Conservation (phyloP, 192 early-diverging fungal genomes). For the Coemansia sp. region DNA sequence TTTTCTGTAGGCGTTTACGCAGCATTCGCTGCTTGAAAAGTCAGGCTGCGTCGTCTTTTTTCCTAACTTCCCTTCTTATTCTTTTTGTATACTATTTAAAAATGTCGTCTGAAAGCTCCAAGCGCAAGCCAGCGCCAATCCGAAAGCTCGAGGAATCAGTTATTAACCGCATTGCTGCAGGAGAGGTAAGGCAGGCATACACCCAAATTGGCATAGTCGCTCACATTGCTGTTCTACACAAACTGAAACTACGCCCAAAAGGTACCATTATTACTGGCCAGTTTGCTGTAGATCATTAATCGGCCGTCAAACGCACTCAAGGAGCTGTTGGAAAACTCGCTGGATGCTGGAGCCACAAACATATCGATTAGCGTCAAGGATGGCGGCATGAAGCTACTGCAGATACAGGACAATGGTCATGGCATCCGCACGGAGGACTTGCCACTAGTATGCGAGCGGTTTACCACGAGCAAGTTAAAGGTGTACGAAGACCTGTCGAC, state of each 20-base stretch:
- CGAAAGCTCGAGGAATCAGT: slow-evolving; percentile 81
- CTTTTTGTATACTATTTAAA: not conserved
- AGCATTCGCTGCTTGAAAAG: not conserved
- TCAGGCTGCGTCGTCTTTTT: not conserved
- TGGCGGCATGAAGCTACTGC: slow-evolving; percentile 90
- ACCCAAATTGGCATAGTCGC: not conserved
- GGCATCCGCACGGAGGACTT: slow-evolving; percentile 93
- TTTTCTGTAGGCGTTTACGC: not conserved
- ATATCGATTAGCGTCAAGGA: slow-evolving; percentile 86
- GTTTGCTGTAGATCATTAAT: slow-evolving; percentile 81
- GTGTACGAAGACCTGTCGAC: slow-evolving; percentile 80
- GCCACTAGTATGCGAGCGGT: slow-evolving; percentile 88
- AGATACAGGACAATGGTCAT: slow-evolving; percentile 94
- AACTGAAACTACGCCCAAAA: not conserved
- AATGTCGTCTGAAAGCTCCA: not conserved
- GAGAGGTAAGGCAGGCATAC: slow-evolving; percentile 66
- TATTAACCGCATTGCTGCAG: slow-evolving; percentile 96
- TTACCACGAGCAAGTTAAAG: slow-evolving; percentile 91
- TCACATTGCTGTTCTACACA: not conserved
- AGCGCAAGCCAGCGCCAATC: slow-evolving; percentile 60
- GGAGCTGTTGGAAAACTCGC: slow-evolving; percentile 94
- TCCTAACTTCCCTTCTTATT: not conserved
- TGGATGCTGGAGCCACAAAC: slow-evolving; percentile 88
- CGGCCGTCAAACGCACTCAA: slow-evolving; percentile 95
- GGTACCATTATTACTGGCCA: too few relatives aligned